Evolutionary conservation across 2,329 filamentous ascomycete species (phyloP).

Genomic region (Lecanoromycetidae sp.): DNA sequence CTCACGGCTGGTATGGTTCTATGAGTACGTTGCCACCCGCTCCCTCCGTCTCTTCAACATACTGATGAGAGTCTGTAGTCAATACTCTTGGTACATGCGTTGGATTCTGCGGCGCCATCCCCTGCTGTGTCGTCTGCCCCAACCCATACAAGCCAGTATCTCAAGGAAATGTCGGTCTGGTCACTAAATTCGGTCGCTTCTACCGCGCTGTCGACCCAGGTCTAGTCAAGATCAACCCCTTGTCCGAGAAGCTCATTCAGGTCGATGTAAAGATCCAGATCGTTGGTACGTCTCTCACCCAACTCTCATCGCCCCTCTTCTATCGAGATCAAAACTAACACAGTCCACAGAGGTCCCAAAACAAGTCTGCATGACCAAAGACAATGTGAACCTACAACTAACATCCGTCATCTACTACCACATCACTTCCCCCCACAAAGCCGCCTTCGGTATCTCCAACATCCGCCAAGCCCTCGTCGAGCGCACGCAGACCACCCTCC

Average conservation of each 20-base stretch:
- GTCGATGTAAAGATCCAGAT: conserved; percentile 99
- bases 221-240: conserved; percentile 92
- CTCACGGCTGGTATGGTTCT: conserved; percentile 76
- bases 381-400: conserved; percentile 88
- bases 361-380: conserved; percentile 98
- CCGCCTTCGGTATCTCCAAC: conserved; percentile 90
- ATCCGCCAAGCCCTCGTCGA: conserved; percentile 93
- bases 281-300: conserved; percentile 41
- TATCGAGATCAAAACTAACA: conserved; percentile 5
- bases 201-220: conserved; percentile 93
- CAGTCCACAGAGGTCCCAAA: conserved; percentile 59
- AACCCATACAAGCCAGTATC: conserved; percentile 90
- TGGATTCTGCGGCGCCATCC: conserved; percentile 72
- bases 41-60: conserved; percentile 4
- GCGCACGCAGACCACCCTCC: conserved; percentile 92
- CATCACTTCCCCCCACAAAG: conserved; percentile 88
- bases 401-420: conserved; percentile 99
- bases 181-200: conserved; percentile 90
- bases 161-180: conserved; percentile 88
- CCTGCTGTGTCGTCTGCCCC: conserved; percentile 82
- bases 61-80: conserved; percentile 37
- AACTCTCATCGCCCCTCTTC: no score
- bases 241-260: conserved; percentile 78
- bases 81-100: conserved; percentile 61
- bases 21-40: conserved; percentile 51